Percentiles rank a stretch among this genome's conserved stretches.
Evolutionary conservation across 2,329 filamentous ascomycete genomes (phyloP).

Genomic region (Balansia obtecta): DNA sequence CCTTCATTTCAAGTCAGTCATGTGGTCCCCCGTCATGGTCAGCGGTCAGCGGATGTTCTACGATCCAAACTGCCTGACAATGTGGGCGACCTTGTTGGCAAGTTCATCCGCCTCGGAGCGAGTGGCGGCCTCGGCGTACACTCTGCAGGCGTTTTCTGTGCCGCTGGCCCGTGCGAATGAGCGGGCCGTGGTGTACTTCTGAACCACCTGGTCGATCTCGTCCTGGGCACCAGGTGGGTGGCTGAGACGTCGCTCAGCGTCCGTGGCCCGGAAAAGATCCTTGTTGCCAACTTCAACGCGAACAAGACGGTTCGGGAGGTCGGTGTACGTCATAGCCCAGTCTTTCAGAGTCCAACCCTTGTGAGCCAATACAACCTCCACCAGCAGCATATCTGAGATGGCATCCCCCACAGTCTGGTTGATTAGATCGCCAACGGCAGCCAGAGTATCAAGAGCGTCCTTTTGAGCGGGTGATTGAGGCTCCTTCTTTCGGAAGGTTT

Average conservation of each 20-base stretch:
- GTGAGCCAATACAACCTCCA: conserved; percentile 91
- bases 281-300: conserved; percentile 83
- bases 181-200: conserved; percentile 81
- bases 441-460: conserved; percentile 73
- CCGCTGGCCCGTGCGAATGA: conserved; percentile 88
- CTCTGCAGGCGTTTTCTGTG: conserved; percentile 89
- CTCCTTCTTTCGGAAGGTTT: conserved; percentile 63
- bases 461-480: conserved; percentile 88
- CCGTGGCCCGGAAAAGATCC: conserved; percentile 79
- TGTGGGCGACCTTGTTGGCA: conserved; percentile 66
- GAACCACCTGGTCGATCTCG: conserved; percentile 76
- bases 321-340: conserved; percentile 86
- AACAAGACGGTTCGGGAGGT: conserved; percentile 90
- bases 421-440: conserved; percentile 78
- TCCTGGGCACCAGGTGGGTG: conserved; percentile 68
- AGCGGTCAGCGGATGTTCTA: conserved; percentile 10
- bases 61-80: conserved; percentile 49
- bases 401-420: conserved; percentile 98
- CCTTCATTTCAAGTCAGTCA: background rate
- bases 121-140: conserved; percentile 90
- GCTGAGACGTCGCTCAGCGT: conserved; percentile 80
- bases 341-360: conserved; percentile 83
- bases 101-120: conserved; percentile 84
- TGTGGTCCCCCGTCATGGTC: background rate
- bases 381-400: conserved; percentile 87